Percentiles rank a stretch among this genome's conserved stretches.
Evolutionary conservation across 2,329 filamentous ascomycete species (phyloP).

Genomic region (Ophioceras dolichostomum): DNA sequence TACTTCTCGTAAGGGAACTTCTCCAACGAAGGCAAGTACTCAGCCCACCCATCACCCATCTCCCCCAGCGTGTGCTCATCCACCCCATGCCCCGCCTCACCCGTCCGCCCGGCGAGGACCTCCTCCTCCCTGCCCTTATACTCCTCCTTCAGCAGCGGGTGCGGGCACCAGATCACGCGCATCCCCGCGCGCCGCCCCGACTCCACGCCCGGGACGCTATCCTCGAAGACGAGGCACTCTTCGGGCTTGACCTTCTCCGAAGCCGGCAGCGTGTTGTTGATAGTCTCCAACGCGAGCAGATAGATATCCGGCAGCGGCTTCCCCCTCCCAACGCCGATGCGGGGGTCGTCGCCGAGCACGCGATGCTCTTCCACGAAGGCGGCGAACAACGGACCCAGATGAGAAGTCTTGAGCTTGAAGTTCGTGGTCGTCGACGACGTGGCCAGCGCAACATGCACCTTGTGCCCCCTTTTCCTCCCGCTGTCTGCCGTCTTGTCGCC

Average conservation of each 20-base stretch:
- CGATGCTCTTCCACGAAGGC: conserved; percentile 58
- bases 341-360: conserved; percentile 73
- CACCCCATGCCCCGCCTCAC: conserved; percentile 40
- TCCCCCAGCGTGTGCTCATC: conserved; percentile 46
- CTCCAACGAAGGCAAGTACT: conserved; percentile 37
- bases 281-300: conserved; percentile 67
- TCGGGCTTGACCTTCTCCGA: conserved; percentile 60
- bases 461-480: conserved; percentile 6
- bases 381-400: conserved; percentile 45
- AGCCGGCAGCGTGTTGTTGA: conserved; percentile 61
- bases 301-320: conserved; percentile 96
- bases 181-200: conserved; percentile 83
- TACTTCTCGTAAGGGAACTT: conserved; percentile 47
- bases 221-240: conserved; percentile 94
- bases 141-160: conserved; percentile 64
- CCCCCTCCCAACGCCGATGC: conserved; percentile 68
- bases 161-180: conserved; percentile 88
- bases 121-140: conserved; percentile 65
- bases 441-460: conserved; percentile 73
- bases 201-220: conserved; percentile 87
- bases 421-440: conserved; percentile 64
- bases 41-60: conserved; percentile 47
- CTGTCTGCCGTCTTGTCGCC: conserved; percentile 4
- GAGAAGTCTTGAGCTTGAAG: conserved; percentile 63
- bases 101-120: conserved; percentile 73